Conservation (phyloP, 2,329 filamentous ascomycete species). For the Grosmannia serpens region DNA sequence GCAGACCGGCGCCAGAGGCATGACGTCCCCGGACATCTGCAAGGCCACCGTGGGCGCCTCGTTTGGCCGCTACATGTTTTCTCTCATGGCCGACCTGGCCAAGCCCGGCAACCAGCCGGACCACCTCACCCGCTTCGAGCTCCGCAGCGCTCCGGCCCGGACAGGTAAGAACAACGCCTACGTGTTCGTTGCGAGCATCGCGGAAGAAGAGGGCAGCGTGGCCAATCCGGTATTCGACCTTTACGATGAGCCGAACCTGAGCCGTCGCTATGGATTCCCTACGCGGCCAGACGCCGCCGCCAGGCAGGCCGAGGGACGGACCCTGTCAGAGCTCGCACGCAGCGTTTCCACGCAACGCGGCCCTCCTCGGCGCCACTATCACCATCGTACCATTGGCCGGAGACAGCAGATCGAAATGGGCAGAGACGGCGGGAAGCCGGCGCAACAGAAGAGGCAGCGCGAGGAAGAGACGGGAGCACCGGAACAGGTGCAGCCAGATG, state of each 20-base stretch:
- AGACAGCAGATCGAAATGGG: not conserved
- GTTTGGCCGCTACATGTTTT: conserved; percentile 24
- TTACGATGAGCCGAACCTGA: not conserved
- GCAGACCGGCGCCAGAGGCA: conserved; percentile 20
- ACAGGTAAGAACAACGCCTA: conserved; percentile 30
- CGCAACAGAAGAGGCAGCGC: no score
- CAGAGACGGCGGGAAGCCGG: no score
- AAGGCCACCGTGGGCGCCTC: conserved; percentile 22
- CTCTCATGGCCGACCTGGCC: conserved; percentile 20
- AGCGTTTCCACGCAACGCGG: not conserved
- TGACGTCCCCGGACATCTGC: conserved; percentile 24
- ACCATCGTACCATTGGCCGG: not conserved
- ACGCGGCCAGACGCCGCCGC: conserved; percentile 2
- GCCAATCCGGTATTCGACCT: no score
- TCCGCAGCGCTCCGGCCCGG: conserved; percentile 25
- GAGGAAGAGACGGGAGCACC: no score
- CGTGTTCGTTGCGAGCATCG: conserved; percentile 21
- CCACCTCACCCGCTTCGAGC: conserved; percentile 27
- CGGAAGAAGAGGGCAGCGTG: not conserved
- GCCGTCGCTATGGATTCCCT: not conserved
- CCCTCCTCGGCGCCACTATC: not conserved
- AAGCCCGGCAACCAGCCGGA: conserved; percentile 25
- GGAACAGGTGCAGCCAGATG: no score
- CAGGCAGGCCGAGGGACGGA: conserved; percentile 2
- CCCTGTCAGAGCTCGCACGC: conserved; percentile 13